phyloP scores from a whole-genome alignment of 345 rosid genomes.

The Ricinus communis region DNA sequence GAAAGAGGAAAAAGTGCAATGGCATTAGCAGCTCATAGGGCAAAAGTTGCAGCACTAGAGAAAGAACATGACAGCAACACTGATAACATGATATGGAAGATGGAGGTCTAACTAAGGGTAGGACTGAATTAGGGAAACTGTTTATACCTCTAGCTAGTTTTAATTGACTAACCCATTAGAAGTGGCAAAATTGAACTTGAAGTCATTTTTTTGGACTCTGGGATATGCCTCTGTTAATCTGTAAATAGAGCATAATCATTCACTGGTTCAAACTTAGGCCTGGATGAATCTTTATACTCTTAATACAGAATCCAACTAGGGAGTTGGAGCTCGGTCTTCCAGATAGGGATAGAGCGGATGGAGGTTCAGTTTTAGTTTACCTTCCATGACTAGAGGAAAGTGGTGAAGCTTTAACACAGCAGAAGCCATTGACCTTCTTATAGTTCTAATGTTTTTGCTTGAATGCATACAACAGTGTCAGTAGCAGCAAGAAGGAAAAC shows the following conservation, averaged over 20 bases:
- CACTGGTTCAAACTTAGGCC: constrained; percentile 38
- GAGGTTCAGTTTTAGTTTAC: constrained; percentile 51
- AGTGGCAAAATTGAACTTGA: constrained; percentile 32
- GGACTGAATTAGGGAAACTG: constrained; percentile 40
- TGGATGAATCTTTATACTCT: constrained; percentile 46
- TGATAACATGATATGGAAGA: constrained; percentile 44
- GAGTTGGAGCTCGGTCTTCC: constrained; percentile 69
- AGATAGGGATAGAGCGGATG: constrained; percentile 56
- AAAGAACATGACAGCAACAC: constrained; percentile 33
- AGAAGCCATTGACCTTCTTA: constrained; percentile 28
- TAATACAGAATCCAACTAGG: constrained; percentile 45
- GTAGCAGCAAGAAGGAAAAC: constrained; percentile 32
- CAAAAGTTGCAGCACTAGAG: constrained; percentile 77
- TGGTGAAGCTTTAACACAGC: constrained; percentile 33
- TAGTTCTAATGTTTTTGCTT: constrained; percentile 24
- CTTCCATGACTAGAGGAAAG: constrained; percentile 38
- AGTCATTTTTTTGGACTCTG: constrained; percentile 37
- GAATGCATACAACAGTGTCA: constrained; percentile 20
- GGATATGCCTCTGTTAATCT: constrained; percentile 57
- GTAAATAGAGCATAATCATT: constrained; percentile 60
- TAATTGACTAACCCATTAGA: constrained; percentile 43
- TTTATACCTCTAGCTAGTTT: constrained; percentile 41
- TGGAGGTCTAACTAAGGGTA: constrained; percentile 41
- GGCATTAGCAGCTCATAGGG: constrained; percentile 51
- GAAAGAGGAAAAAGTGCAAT: constrained; percentile 52